Evolutionary conservation across 345 rosid genomes (phyloP), one percentile per base, ranked within the genome.

Genomic region (Citrus glauca): DNA sequence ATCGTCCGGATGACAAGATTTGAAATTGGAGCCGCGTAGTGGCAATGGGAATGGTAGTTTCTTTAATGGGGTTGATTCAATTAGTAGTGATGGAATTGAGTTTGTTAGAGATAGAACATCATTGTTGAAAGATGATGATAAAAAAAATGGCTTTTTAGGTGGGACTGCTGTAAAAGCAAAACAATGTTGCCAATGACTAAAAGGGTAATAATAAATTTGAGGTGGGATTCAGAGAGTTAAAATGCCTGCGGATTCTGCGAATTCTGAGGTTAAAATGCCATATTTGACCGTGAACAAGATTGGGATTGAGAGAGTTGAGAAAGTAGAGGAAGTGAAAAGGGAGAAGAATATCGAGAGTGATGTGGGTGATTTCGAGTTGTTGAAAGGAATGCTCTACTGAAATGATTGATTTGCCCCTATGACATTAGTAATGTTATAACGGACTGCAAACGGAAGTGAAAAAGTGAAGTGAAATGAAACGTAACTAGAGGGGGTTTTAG

Each of bases 171-270:
- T 89, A 4, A 83, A 66, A 78, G 91, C 92, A n/a, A 82, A 81
- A 89, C 90, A 27, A 69, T 69, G 53, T 73, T 89, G 74, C 91
- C 92, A 8, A 69, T 89, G 20, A 87, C 84, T 27, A 89, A 86
- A 72, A 71, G 79, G 77, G 32, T 81, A 17, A 53, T 64, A 73
- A 55, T 89, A 75, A 87, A 87, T 81, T 62, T 89, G 75, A 80
- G 83, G 55, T 91, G 95, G 93, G 85, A n/a, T n/a, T n/a, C n/a
- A n/a, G n/a, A n/a, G 81, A 66, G 76, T 89, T 77, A 87, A 85
- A 73, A 76, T 88, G 17, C 87, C 86, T 0, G 69, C 81, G 0
- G 81, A 77, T 42, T 66, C 86, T 0, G 69, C 81, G 0, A 80
- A 77, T 42, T 66, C 67, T 13, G 83, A 82, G 65, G 53, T 62